Evolutionary conservation across 176 grass and related monocot species (phyloP).

Genomic region (Puccinellia tenuiflora): DNA sequence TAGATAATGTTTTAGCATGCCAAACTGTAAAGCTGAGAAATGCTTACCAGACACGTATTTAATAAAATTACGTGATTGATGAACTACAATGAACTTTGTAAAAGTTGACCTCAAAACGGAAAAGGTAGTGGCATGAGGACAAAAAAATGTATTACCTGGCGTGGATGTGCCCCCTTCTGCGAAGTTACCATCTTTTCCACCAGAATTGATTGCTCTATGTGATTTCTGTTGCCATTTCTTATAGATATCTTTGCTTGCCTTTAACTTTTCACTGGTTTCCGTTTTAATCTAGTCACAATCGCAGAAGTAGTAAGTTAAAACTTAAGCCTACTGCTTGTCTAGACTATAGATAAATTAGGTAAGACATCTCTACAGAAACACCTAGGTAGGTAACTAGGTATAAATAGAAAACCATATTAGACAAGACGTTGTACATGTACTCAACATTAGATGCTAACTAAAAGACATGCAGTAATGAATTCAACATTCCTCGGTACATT

Average conservation of each 20-base stretch:
- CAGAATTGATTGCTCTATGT: slow-evolving; percentile 60
- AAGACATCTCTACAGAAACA: not conserved
- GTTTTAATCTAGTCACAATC: slow-evolving; percentile 58
- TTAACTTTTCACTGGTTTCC: slow-evolving; percentile 60
- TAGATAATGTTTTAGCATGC: not conserved
- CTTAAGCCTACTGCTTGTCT: not conserved
- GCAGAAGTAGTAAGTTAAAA: not conserved
- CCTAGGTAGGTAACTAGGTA: not conserved
- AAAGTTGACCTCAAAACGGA: not conserved
- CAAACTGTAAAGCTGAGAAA: not conserved
- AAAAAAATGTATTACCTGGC: slow-evolving; percentile 32
- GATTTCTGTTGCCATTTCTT: slow-evolving; percentile 88
- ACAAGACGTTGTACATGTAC: not conserved
- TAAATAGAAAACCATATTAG: not conserved
- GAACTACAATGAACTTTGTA: not conserved
- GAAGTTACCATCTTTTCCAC: slow-evolving; percentile 34
- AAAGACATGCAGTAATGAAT: not conserved
- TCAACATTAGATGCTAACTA: not conserved
- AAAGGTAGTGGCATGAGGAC: not conserved
- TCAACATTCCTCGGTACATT: not conserved
- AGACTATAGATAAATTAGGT: not conserved
- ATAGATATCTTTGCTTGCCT: slow-evolving; percentile 72
- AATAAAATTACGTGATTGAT: not conserved
- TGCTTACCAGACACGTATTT: not conserved
- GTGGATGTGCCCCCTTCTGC: slow-evolving; percentile 28